Evolutionary conservation across 2,329 filamentous ascomycete genomes (phyloP).

Genomic region (Verticillium nubilum): DNA sequence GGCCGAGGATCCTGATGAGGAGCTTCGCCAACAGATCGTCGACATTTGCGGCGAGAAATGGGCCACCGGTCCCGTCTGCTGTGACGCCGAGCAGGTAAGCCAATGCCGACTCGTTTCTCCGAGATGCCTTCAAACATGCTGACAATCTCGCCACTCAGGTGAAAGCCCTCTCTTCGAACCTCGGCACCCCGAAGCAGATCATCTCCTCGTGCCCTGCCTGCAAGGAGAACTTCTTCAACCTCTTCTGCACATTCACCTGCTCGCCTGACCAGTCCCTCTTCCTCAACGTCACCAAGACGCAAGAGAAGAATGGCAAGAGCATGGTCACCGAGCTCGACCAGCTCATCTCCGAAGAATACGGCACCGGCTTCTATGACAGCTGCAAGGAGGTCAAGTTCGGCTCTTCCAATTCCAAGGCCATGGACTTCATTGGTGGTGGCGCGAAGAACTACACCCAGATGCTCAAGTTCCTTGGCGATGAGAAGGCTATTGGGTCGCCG

Average conservation of each 20-base stretch:
- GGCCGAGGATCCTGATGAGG: slow-evolving; percentile 67
- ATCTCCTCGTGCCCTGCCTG: slow-evolving; percentile 94
- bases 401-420: slow-evolving; percentile 85
- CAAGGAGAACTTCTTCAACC: slow-evolving; percentile 97
- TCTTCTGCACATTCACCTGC: slow-evolving; percentile 97
- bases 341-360: slow-evolving; percentile 77
- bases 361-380: slow-evolving; percentile 86
- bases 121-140: neutral
- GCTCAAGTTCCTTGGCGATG: slow-evolving; percentile 87
- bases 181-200: slow-evolving; percentile 81
- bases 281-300: slow-evolving; percentile 79
- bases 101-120: neutral
- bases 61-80: slow-evolving; percentile 80
- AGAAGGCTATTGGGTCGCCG: slow-evolving; percentile 85
- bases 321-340: slow-evolving; percentile 84
- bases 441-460: slow-evolving; percentile 86
- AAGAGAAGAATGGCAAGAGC: slow-evolving; percentile 50
- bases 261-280: slow-evolving; percentile 95
- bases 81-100: slow-evolving; percentile 68
- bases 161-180: slow-evolving; percentile 72
- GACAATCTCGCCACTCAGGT: slow-evolving; percentile 44
- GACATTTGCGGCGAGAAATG: slow-evolving; percentile 84
- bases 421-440: slow-evolving; percentile 92
- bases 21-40: slow-evolving; percentile 71
- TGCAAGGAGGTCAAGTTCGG: slow-evolving; percentile 99